Base-by-base conservation (phyloP, 305 asterid genomes). In the Salvia sclarea region DNA sequence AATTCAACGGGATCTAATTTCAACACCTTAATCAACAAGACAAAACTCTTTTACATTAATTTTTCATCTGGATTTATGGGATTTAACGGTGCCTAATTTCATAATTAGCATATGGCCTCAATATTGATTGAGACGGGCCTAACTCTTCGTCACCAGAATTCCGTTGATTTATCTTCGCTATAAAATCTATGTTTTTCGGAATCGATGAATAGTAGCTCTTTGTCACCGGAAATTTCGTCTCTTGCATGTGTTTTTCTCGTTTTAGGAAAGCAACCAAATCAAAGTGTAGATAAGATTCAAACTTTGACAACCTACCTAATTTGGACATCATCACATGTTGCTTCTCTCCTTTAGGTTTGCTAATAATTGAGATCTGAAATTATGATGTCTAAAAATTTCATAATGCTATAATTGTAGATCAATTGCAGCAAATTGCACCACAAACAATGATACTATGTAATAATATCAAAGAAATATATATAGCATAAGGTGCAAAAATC, bases 401-500 rank as follows among this genome's bases (percentile, higher is more conserved):
- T n/a, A n/a, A n/a, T n/a, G n/a, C n/a, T n/a, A n/a, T n/a, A 21
- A 18, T 37, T 20, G 21, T 21, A 5, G n/a, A 38, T 60, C 66
- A 38, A 16, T 8, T 16, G 63, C 43, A 37, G 43, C 10, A 37
- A 37, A 3, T 38, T 38, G 14, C 44, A 10, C n/a, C n/a, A 37
- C 0, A 8, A 5, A 8, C 12, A 35, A 37, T 5, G n/a, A 33
- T 9, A 33, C 38, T 33, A 25, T 25, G 38, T 8, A 33, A 64
- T 17, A 50, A 64, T 17, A 50, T 24, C 28, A 25, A 72, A 49
- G n/a, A 11, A 20, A 68, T 56, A 69, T 38, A 69, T 64, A 62
- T 30, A 44, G 66, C 54, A 53, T 53, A 70, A 54, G 75, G 56
- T 58, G 64, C 73, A 70, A 68, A 68, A 73, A 76, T 73, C 73